A percentile compares a stretch with the other conserved stretches of the same genome.
phyloP scores from a whole-genome alignment of 1,284 basidiomycete species.

The Malassezia restricta region DNA sequence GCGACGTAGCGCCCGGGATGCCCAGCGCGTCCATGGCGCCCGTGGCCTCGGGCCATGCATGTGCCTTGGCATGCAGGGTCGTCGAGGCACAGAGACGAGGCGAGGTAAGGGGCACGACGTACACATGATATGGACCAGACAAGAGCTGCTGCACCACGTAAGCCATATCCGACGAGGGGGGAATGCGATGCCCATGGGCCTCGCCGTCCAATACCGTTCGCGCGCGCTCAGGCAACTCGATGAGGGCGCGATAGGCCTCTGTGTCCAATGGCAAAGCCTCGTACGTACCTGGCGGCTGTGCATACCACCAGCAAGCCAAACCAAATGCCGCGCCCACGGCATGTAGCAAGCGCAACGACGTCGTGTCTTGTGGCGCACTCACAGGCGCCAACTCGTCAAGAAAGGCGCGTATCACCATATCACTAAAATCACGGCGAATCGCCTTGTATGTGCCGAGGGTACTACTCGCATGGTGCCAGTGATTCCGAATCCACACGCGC shows the following conservation, averaged over 20 bases:
- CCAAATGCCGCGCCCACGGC: slow-evolving; percentile 2
- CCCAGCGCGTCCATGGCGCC: not conserved
- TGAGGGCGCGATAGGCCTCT: not conserved
- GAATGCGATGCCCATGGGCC: not conserved
- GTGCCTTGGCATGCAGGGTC: not conserved
- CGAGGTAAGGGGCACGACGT: not conserved
- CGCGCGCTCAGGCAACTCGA: slow-evolving; percentile 6
- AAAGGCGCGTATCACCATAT: slow-evolving; percentile 1
- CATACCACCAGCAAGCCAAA: slow-evolving; percentile 7
- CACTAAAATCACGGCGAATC: slow-evolving; percentile 4
- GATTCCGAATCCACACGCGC: slow-evolving; percentile 13
- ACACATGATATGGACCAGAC: not conserved
- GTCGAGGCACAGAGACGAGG: slow-evolving; percentile 3
- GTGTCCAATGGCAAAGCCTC: not conserved
- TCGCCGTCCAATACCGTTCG: slow-evolving; percentile 2
- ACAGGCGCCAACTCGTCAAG: not conserved
- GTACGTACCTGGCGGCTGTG: not conserved
- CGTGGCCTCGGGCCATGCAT: not conserved
- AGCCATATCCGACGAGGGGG: slow-evolving; percentile 11
- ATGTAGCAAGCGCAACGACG: not conserved
- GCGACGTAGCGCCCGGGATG: not conserved
- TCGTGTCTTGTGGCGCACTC: not conserved
- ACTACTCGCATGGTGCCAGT: slow-evolving; percentile 1
- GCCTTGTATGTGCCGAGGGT: not conserved
- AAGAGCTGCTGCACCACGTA: slow-evolving; percentile 3